Evolutionary conservation across 768 basidiomycete genomes (phyloP).

Genomic region (Tylopilus vinaceipallidus): DNA sequence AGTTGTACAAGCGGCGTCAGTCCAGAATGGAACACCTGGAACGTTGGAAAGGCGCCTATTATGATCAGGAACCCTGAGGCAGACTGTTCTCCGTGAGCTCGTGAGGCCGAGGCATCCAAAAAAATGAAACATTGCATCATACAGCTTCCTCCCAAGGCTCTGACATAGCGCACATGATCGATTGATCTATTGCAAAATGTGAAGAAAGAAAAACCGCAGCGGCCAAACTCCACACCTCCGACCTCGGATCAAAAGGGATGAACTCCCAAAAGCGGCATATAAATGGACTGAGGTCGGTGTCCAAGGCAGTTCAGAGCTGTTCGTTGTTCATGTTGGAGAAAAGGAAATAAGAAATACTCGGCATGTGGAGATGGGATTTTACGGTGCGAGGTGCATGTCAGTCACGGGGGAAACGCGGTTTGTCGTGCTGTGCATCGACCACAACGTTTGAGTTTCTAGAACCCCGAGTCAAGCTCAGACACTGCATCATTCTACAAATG

Average conservation of each 20-base stretch:
- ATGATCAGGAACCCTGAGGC: not conserved
- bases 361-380: not conserved
- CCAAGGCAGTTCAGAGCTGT: conserved; percentile 1
- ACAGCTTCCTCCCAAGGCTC: no score
- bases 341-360: conserved; percentile 5
- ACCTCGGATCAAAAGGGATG: not conserved
- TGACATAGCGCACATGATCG: not conserved
- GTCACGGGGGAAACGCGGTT: not conserved
- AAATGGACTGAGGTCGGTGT: not conserved
- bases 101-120: no score
- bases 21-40: conserved; percentile 4
- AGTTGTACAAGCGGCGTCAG: not conserved
- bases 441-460: not conserved
- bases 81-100: not conserved
- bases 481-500: not conserved
- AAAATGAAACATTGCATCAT: not conserved
- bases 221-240: not conserved
- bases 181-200: not conserved
- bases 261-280: no score
- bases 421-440: not conserved
- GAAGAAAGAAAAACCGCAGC: not conserved
- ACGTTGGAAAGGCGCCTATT: not conserved
- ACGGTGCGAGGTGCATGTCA: not conserved
- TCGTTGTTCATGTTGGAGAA: not conserved
- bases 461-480: not conserved